phyloP scores from a whole-genome alignment of 2,329 filamentous ascomycete genomes.

The Truncatella angustata region DNA sequence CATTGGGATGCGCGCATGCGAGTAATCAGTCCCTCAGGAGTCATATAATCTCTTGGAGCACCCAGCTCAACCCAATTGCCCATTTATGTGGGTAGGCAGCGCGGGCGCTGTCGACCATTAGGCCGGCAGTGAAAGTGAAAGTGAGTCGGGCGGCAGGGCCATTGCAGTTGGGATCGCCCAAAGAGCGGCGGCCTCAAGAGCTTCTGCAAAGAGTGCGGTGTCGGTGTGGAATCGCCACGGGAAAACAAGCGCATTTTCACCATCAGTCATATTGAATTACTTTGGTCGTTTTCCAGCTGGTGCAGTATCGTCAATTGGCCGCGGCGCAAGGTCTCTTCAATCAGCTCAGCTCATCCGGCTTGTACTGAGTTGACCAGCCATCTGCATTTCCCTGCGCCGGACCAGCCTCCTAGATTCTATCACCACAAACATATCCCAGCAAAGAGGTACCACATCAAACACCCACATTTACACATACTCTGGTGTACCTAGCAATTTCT shows the following conservation, averaged over 20 bases:
- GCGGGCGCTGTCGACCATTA: conserved; percentile 9
- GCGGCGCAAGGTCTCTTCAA: background rate
- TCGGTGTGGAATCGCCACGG: background rate
- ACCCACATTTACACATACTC: background rate
- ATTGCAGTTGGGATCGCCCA: background rate
- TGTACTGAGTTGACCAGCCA: conserved; percentile 9
- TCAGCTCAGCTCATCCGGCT: background rate
- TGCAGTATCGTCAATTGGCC: background rate
- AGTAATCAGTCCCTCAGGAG: background rate
- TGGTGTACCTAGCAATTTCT: conserved; percentile 6
- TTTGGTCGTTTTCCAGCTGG: background rate
- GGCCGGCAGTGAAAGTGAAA: background rate
- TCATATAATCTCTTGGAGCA: background rate
- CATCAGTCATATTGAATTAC: background rate
- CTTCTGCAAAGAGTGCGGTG: too few relatives aligned
- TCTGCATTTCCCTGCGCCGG: conserved; percentile 8
- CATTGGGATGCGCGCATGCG: conserved; percentile 6
- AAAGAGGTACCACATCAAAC: conserved; percentile 1
- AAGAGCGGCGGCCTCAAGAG: background rate
- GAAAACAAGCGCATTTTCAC: background rate
- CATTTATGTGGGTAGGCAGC: conserved; percentile 5
- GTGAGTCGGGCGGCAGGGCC: conserved; percentile 5
- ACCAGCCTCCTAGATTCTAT: conserved; percentile 9
- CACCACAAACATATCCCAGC: background rate
- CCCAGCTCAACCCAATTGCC: conserved; percentile 5